Percentiles rank a stretch among this genome's conserved stretches.
These are phyloP conservation scores for Carex cristatella DNA, from an alignment of 176 grass and related monocot genomes.

Conservation along the genomic window DNA sequence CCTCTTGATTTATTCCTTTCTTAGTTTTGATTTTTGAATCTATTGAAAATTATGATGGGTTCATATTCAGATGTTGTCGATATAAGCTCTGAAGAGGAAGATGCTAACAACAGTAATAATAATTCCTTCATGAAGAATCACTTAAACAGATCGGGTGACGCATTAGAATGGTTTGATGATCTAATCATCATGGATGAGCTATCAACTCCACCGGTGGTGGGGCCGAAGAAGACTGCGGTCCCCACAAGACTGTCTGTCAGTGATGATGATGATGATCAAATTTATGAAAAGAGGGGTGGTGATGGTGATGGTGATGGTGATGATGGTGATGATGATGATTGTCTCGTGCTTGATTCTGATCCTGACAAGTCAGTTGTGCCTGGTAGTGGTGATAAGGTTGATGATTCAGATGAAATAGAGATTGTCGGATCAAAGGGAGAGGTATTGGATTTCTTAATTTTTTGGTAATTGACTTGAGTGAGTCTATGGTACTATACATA, in stretches of 20 bases:
- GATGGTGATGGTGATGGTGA: slow-evolving; percentile 34
- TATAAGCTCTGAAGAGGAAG: slow-evolving; percentile 94
- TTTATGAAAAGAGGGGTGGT: not conserved
- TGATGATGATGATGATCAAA: slow-evolving; percentile 16
- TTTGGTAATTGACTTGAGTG: not conserved
- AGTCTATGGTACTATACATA: too few relatives aligned
- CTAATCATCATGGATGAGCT: slow-evolving; percentile 52
- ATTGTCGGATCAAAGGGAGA: slow-evolving; percentile 83
- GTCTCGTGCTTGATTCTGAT: slow-evolving; percentile 60
- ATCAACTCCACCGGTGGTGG: slow-evolving; percentile 6
- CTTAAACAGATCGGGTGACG: not conserved
- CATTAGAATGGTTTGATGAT: slow-evolving; percentile 41
- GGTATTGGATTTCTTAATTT: slow-evolving; percentile 33
- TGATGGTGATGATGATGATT: slow-evolving; percentile 62
- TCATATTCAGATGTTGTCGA: slow-evolving; percentile 44
- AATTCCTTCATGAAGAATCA: not conserved
- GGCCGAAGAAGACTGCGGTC: not conserved
- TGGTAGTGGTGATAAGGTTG: slow-evolving; percentile 25
- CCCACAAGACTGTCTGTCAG: slow-evolving; percentile 21
- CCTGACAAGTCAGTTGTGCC: slow-evolving; percentile 39
- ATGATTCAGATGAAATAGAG: slow-evolving; percentile 61
- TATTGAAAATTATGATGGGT: slow-evolving; percentile 29
- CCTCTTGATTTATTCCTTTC: not conserved
- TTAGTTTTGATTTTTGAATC: not conserved
- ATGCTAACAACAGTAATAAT: not conserved